Evolutionary conservation across 148 eudicot species (phyloP), one percentile per base, ranked within the genome.

Genomic region (Cornus kousa): DNA sequence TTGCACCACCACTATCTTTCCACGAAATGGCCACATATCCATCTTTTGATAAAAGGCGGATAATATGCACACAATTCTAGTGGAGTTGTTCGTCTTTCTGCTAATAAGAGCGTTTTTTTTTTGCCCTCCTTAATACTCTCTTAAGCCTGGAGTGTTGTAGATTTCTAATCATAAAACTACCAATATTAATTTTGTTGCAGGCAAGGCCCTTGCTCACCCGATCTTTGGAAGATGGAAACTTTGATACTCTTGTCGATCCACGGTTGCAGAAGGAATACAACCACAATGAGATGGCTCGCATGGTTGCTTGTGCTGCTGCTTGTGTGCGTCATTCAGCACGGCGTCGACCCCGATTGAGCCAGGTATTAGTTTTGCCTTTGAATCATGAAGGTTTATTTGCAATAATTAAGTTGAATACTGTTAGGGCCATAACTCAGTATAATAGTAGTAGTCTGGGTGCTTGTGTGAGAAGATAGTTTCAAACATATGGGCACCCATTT

Each of bases 271-370:
- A 84, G 37, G 85, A 88, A 72, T 89, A 85, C 80, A 88, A 90
- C 82, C 87, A 78, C 72, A 89, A 80, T 72, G 97, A 95, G 87
- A 83, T 93, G 92, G 88, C 92, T 78, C 96, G 93, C 69, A 86
- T 95, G 97, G 93, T 95, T 83, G 95, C 98, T 62, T 93, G 97
- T 84, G 98, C 97, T 57, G 95, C 98, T 83, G 92, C 98, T 76
- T 91, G 90, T 85, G 98, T 93, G 60, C 97, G 97, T 53, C 98
- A 95, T 84, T 93, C 98, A 73, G 91, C 94, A 65, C 87, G 90
- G 64, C 95, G 98, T 53, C 83, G 98, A 22, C 98, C 98, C 4
- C 80, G 91, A 68, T 88, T 95, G 98, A 95, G 98, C 88, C 97
- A 95, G 93, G 98, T 94, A 90, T 69, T 74, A 7, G 20, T 40